These are phyloP conservation scores for Suillus plorans DNA, from an alignment of 768 basidiomycete genomes.

Conservation along the genomic window DNA sequence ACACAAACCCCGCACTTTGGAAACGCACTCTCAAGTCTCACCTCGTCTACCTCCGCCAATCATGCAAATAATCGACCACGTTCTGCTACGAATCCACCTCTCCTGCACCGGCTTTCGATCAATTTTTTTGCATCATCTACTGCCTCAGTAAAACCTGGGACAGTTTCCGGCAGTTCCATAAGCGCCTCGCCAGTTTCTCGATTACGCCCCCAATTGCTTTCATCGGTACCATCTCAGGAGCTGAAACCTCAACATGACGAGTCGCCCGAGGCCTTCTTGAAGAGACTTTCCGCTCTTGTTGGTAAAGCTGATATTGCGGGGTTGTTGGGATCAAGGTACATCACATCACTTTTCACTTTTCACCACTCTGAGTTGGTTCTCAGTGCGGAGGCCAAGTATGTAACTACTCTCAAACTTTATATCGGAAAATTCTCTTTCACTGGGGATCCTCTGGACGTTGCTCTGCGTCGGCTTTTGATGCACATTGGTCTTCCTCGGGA, in stretches of 20 bases:
- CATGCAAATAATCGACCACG: constrained; percentile 42
- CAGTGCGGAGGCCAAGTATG: constrained; percentile 74
- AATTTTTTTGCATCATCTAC: constrained; percentile 56
- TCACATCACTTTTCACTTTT: constrained; percentile 7
- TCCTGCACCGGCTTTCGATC: constrained; percentile 68
- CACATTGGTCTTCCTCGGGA: constrained; percentile 89
- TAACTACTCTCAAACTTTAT: constrained; percentile 66
- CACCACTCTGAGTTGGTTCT: constrained; percentile 10
- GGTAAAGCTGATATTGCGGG: constrained; percentile 78
- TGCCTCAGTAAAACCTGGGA: constrained; percentile 27
- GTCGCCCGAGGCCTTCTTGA: constrained; percentile 67
- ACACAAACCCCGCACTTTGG: constrained; percentile 8
- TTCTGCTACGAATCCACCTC: constrained; percentile 64
- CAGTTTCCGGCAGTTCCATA: constrained; percentile 11
- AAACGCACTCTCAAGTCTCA: constrained; percentile 14
- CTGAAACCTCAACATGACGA: constrained; percentile 63
- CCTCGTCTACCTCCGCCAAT: constrained; percentile 17
- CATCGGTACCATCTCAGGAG: constrained; percentile 43
- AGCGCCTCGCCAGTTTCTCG: constrained; percentile 28
- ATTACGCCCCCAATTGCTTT: constrained; percentile 46
- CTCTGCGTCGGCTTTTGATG: constrained; percentile 87
- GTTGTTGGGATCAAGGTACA: constrained; percentile 79
- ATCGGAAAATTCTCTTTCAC: constrained; percentile 77
- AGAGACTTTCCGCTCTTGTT: constrained; percentile 60
- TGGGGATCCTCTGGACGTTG: constrained; percentile 85